Conservation (phyloP, 2,329 filamentous ascomycete species). For the Fusarium clavum region DNA sequence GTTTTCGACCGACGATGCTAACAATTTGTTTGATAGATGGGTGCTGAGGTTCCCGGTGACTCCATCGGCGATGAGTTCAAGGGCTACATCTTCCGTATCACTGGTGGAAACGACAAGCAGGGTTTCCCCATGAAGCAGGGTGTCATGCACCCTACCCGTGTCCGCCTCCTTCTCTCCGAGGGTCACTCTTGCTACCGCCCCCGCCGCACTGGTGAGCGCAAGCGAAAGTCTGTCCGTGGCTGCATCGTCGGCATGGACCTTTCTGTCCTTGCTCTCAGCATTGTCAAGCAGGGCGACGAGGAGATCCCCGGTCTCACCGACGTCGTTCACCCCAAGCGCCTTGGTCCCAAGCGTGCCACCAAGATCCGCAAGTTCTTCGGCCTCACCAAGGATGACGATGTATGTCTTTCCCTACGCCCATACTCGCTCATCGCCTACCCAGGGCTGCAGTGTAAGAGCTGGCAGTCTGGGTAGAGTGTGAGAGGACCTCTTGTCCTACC, state of each 20-base stretch:
- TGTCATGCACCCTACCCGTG: slow-evolving; percentile 98
- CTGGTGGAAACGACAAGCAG: slow-evolving; percentile 99
- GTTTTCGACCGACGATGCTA: slow-evolving; percentile 45
- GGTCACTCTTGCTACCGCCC: slow-evolving; percentile 99
- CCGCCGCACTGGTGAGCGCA: slow-evolving; percentile 97
- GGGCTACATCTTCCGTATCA: slow-evolving; percentile 99
- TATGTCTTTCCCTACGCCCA: slow-evolving; percentile 75
- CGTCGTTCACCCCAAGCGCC: slow-evolving; percentile 97
- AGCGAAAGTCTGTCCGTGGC: slow-evolving; percentile 98
- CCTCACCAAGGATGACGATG: slow-evolving; percentile 99
- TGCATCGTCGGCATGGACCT: slow-evolving; percentile 98
- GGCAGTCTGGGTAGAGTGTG: slow-evolving; percentile 70
- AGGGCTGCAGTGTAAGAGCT: slow-evolving; percentile 58
- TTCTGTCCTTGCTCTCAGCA: slow-evolving; percentile 90
- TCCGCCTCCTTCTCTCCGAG: slow-evolving; percentile 93
- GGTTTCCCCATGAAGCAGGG: slow-evolving; percentile 99
- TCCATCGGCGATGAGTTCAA: slow-evolving; percentile 99
- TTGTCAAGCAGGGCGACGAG: slow-evolving; percentile 97
- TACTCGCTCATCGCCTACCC: slow-evolving; percentile 78
- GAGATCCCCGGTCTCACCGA: slow-evolving; percentile 98
- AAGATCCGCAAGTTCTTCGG: slow-evolving; percentile 99
- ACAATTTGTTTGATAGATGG: slow-evolving; percentile 70
- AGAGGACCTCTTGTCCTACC: slow-evolving; percentile 54
- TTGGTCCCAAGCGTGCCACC: slow-evolving; percentile 99
- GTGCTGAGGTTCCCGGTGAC: slow-evolving; percentile 91